phyloP scores from a whole-genome alignment of 805 yeast genomes.

The Lachancea mirantina region DNA sequence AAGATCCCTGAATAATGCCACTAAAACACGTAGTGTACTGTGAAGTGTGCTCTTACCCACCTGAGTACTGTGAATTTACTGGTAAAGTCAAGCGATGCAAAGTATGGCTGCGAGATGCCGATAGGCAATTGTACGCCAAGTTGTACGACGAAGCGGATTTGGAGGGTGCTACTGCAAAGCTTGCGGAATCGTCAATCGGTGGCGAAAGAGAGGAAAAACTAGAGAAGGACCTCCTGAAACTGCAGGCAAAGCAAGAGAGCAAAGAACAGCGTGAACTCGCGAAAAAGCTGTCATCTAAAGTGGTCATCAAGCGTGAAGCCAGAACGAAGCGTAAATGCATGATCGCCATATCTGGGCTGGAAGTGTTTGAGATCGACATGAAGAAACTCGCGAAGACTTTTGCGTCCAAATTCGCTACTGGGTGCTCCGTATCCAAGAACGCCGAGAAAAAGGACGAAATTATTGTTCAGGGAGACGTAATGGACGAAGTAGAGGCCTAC shows the following conservation, averaged over 20 bases:
- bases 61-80: slow-evolving; percentile 89
- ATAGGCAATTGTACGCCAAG: slow-evolving; percentile 48
- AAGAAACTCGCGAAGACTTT: slow-evolving; percentile 87
- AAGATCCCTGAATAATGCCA: slow-evolving; percentile 14
- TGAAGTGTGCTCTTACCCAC: slow-evolving; percentile 77
- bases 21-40: slow-evolving; percentile 54
- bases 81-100: slow-evolving; percentile 75
- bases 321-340: slow-evolving; percentile 85
- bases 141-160: slow-evolving; percentile 49
- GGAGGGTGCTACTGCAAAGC: slow-evolving; percentile 25
- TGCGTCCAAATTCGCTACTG: slow-evolving; percentile 92
- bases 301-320: slow-evolving; percentile 76
- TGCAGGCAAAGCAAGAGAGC: slow-evolving; percentile 79
- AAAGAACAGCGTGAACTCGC: slow-evolving; percentile 79
- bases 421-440: slow-evolving; percentile 84
- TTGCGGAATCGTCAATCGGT: slow-evolving; percentile 52
- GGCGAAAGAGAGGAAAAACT: slow-evolving; percentile 77
- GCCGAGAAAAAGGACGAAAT: slow-evolving; percentile 90
- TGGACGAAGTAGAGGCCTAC: slow-evolving; percentile 80
- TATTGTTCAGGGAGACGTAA: slow-evolving; percentile 89
- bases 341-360: slow-evolving; percentile 79
- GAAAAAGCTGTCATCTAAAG: slow-evolving; percentile 72
- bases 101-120: slow-evolving; percentile 61
- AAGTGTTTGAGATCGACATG: slow-evolving; percentile 80
- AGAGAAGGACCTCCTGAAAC: slow-evolving; percentile 72